Evolutionary conservation across 345 rosid species (phyloP).

Genomic region (Dipteronia dyeriana): DNA sequence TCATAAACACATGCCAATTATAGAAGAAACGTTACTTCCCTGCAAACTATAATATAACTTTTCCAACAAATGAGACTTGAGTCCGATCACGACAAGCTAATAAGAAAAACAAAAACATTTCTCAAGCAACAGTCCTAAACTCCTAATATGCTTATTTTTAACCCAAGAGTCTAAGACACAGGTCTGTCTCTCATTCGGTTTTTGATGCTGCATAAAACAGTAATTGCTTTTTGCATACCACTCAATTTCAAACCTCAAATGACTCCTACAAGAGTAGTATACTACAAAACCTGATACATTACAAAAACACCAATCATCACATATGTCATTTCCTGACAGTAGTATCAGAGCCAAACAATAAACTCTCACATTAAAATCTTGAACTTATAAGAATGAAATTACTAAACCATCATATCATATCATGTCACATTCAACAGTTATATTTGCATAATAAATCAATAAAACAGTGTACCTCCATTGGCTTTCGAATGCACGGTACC

Average conservation of each 20-base stretch:
- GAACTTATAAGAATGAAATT: not conserved
- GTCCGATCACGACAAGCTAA: not conserved
- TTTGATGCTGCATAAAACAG: not conserved
- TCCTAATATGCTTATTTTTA: not conserved
- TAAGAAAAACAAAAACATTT: not conserved
- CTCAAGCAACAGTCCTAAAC: not conserved
- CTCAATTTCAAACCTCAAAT: not conserved
- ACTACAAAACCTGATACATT: too few species aligned
- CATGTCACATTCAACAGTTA: not conserved
- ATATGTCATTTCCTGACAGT: not conserved
- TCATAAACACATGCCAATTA: not conserved
- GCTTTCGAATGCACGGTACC: constrained; percentile 59
- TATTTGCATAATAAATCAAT: not conserved
- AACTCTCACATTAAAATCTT: not conserved
- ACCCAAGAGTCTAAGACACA: not conserved
- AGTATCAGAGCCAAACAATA: not conserved
- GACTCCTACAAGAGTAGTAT: not conserved
- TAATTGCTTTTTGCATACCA: not conserved
- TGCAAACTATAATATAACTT: not conserved
- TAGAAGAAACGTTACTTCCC: not conserved
- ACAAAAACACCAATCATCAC: not conserved
- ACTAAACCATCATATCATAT: not conserved
- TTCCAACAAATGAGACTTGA: not conserved
- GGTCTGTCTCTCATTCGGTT: not conserved
- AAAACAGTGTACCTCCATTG: constrained; percentile 53